Evolutionary conservation across 2,329 filamentous ascomycete species (phyloP).

Genomic region (Fusarium sp.): DNA sequence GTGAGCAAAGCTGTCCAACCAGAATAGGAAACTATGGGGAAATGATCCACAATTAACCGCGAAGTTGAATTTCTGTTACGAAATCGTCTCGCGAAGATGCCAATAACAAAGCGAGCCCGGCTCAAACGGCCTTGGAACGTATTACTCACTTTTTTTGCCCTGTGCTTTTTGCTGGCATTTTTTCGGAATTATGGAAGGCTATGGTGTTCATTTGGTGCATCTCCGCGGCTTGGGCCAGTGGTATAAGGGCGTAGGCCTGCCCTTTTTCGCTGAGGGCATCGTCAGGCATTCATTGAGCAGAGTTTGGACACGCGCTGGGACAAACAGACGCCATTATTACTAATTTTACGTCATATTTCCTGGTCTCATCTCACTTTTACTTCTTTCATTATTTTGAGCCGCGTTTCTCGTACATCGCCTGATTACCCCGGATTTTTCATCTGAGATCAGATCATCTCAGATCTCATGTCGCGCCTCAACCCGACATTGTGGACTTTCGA

Average conservation of each 20-base stretch:
- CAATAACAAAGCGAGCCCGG: constrained; percentile 28
- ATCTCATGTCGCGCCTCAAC: constrained; percentile 31
- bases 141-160: neutral
- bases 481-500: constrained; percentile 68
- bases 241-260: constrained; percentile 7
- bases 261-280: constrained; percentile 4
- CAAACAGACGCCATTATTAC: neutral
- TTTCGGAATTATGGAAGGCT: neutral
- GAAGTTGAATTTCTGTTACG: constrained; percentile 40
- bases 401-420: neutral
- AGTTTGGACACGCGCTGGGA: neutral
- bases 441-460: neutral
- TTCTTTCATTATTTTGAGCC: neutral
- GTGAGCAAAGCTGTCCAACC: neutral
- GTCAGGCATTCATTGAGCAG: neutral
- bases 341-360: neutral
- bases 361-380: neutral
- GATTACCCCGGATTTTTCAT: constrained; percentile 15
- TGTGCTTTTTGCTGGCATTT: neutral
- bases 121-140: neutral
- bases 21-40: neutral
- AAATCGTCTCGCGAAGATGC: constrained; percentile 38
- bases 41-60: constrained; percentile 27
- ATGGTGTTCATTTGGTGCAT: constrained; percentile 14
- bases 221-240: constrained; percentile 38